Percentiles rank a stretch among this genome's conserved stretches.
phyloP scores from a whole-genome alignment of 768 basidiomycete species.

The Erythrobasidium yunnanense region DNA sequence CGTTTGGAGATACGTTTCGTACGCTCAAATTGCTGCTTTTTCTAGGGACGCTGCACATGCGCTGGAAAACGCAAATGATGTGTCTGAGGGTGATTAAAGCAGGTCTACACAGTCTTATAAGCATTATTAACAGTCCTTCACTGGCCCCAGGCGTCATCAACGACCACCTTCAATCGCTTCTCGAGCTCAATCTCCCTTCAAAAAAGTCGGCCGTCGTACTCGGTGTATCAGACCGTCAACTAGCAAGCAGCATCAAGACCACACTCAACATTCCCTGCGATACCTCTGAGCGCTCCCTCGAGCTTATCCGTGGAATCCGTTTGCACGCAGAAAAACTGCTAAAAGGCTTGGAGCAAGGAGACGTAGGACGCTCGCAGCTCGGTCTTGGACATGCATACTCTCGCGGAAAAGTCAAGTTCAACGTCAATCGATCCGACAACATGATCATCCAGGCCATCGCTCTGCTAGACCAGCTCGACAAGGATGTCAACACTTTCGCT shows the following conservation, averaged over 20 bases:
- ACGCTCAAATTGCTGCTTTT: neutral
- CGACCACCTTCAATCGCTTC: constrained; percentile 66
- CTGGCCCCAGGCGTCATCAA: constrained; percentile 60
- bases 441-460: constrained; percentile 99
- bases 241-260: constrained; percentile 67
- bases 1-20: neutral
- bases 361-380: constrained; percentile 84
- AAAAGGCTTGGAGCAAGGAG: constrained; percentile 73
- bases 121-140: neutral
- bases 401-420: constrained; percentile 94
- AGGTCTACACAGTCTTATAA: neutral
- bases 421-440: constrained; percentile 66
- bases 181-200: constrained; percentile 75
- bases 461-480: constrained; percentile 95
- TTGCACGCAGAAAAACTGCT: constrained; percentile 74
- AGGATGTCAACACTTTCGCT: constrained; percentile 96
- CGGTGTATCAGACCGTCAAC: constrained; percentile 62
- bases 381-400: constrained; percentile 97
- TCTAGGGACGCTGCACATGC: constrained; percentile 36
- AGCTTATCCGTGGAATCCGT: constrained; percentile 84
- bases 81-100: constrained; percentile 69
- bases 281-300: constrained; percentile 65
- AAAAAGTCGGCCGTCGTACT: constrained; percentile 53
- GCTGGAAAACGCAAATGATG: constrained; percentile 86
- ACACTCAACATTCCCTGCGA: constrained; percentile 65